A percentile compares a stretch with the other conserved stretches of the same genome.
phyloP scores from a whole-genome alignment of 192 early-diverging fungal genomes.

The Umbelopsis sp. region DNA sequence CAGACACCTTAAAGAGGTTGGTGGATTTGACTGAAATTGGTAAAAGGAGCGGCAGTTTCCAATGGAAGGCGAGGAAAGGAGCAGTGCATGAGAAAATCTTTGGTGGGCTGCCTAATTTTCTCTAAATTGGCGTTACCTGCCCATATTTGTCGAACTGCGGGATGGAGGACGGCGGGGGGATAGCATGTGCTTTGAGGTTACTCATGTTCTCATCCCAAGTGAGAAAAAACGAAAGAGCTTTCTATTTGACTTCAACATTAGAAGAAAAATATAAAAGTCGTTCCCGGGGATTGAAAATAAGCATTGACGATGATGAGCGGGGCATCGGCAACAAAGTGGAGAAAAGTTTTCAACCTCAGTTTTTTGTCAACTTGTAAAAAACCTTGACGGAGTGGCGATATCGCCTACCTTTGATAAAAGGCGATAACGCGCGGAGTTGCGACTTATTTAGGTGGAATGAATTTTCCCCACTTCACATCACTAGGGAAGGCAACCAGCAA shows the following conservation, averaged over 20 bases:
- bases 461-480: not conserved
- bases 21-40: not conserved
- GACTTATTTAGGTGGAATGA: not conserved
- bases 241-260: not conserved
- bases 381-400: slow-evolving; percentile 16
- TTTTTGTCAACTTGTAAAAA: slow-evolving; percentile 14
- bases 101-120: not conserved
- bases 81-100: slow-evolving; percentile 18
- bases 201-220: not conserved
- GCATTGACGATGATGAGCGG: not conserved
- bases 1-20: slow-evolving; percentile 19
- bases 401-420: not conserved
- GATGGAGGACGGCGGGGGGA: too few relatives aligned
- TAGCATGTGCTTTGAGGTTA: too few relatives aligned
- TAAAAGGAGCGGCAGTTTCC: slow-evolving; percentile 14
- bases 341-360: not conserved
- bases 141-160: slow-evolving; percentile 10
- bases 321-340: not conserved
- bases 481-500: too few relatives aligned
- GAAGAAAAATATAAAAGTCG: not conserved
- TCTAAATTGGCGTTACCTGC: slow-evolving; percentile 13
- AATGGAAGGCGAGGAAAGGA: slow-evolving; percentile 16
- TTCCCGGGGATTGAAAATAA: slow-evolving; percentile 19
- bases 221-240: not conserved
- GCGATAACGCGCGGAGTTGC: slow-evolving; percentile 15